phyloP scores from a whole-genome alignment of 2,329 filamentous ascomycete genomes.

The Exophiala calicioides region DNA sequence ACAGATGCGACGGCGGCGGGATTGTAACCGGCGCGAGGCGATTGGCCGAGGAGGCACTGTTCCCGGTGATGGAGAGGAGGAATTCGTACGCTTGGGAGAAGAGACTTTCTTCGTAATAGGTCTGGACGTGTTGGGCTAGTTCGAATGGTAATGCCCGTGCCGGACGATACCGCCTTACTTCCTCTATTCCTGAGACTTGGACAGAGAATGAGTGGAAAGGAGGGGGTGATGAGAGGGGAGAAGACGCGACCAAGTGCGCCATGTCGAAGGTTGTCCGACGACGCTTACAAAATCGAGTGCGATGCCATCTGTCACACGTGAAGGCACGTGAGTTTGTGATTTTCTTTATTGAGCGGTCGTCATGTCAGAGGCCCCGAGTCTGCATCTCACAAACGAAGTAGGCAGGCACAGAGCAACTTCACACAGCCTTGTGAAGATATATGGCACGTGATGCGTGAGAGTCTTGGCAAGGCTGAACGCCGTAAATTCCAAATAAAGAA shows the following conservation, averaged over 20 bases:
- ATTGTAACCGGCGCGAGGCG: slow-evolving; percentile 55
- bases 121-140: slow-evolving; percentile 65
- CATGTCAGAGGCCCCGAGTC: too few species aligned
- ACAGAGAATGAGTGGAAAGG: slow-evolving; percentile 10
- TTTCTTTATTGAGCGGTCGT: too few species aligned
- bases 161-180: slow-evolving; percentile 49
- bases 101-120: slow-evolving; percentile 74
- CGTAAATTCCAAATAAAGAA: too few species aligned
- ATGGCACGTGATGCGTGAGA: too few species aligned
- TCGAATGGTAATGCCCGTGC: slow-evolving; percentile 61
- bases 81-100: slow-evolving; percentile 67
- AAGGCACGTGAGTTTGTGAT: too few species aligned
- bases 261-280: too few species aligned
- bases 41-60: slow-evolving; percentile 46
- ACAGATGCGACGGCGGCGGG: slow-evolving; percentile 71
- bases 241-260: slow-evolving; percentile 9
- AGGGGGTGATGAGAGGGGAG: slow-evolving; percentile 20
- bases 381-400: too few species aligned
- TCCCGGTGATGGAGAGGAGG: slow-evolving; percentile 62
- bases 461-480: too few species aligned
- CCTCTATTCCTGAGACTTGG: slow-evolving; percentile 1
- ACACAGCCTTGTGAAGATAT: too few species aligned
- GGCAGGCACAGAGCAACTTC: too few species aligned
- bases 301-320: too few species aligned
- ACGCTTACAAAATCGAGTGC: too few species aligned